Evolutionary conservation across 148 eudicot species (phyloP).

Genomic region (Dianthus caryophyllus): DNA sequence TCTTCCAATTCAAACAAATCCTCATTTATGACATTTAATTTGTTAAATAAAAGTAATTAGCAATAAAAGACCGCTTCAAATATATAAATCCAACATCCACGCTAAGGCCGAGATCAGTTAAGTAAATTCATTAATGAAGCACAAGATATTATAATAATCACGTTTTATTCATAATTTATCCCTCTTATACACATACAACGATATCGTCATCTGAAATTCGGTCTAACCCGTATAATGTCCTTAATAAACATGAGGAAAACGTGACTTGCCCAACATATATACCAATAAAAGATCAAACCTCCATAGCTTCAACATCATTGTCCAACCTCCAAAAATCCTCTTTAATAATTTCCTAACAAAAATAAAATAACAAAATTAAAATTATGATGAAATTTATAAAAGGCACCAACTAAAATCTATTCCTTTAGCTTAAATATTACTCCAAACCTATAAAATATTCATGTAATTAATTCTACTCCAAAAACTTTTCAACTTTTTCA

Average conservation of each 20-base stretch:
- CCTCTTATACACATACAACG: no score
- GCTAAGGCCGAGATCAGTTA: no score
- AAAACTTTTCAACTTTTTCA: not conserved
- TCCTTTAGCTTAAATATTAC: constrained; percentile 85
- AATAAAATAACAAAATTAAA: not conserved
- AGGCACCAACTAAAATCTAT: constrained; percentile 21
- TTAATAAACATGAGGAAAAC: constrained; percentile 20
- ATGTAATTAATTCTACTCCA: not conserved
- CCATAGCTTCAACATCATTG: constrained; percentile 8
- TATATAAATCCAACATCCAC: no score
- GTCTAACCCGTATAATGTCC: no score
- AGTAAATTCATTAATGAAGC: no score
- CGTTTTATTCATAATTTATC: no score
- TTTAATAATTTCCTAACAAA: not conserved
- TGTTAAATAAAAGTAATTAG: no score
- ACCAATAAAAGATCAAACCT: not conserved
- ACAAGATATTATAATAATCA: no score
- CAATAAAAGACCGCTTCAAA: no score
- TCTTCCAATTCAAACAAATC: no score
- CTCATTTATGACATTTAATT: no score
- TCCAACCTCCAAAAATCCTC: not conserved
- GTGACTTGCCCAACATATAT: constrained; percentile 26
- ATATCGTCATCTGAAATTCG: no score
- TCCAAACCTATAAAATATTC: constrained; percentile 36
- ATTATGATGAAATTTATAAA: constrained; percentile 4